Evolutionary conservation across 192 early-diverging fungal species (phyloP).

Genomic region (Oehlia diaphana): DNA sequence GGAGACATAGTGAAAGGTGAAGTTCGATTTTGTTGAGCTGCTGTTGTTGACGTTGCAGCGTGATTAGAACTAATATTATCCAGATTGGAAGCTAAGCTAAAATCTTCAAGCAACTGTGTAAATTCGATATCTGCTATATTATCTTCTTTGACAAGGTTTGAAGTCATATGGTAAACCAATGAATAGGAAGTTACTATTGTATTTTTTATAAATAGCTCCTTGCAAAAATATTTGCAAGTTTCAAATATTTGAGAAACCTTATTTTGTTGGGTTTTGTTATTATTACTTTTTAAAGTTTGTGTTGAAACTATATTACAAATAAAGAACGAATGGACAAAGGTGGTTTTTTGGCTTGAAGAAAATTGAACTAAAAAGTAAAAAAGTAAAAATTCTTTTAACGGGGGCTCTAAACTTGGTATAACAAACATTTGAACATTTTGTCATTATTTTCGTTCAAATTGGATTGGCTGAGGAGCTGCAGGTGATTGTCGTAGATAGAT

Average conservation of each 20-base stretch:
- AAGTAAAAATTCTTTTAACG: too few species aligned
- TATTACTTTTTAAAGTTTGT: too few species aligned
- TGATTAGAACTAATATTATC: constrained; percentile 17
- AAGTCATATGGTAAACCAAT: constrained; percentile 22
- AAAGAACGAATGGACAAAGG: too few species aligned
- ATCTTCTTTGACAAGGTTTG: constrained; percentile 4
- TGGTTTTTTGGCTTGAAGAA: too few species aligned
- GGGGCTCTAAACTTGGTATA: background rate
- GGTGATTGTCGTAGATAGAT: background rate
- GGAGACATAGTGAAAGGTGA: constrained; percentile 22
- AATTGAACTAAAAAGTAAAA: too few species aligned
- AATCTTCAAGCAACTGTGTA: constrained; percentile 18
- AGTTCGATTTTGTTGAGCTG: constrained; percentile 5
- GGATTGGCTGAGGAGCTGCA: constrained; percentile 8
- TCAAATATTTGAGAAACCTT: too few species aligned
- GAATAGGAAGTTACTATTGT: background rate
- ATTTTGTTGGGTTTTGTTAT: too few species aligned
- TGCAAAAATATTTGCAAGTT: too few species aligned
- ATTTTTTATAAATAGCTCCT: background rate
- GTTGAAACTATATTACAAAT: too few species aligned
- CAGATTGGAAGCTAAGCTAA: background rate
- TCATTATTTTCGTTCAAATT: background rate
- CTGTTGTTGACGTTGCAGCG: constrained; percentile 8
- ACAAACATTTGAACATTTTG: background rate
- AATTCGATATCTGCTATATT: constrained; percentile 25